Percentiles rank a stretch among this genome's conserved stretches.
Conservation (phyloP, 2,329 filamentous ascomycete genomes). For the Microcyclospora pomicola region DNA sequence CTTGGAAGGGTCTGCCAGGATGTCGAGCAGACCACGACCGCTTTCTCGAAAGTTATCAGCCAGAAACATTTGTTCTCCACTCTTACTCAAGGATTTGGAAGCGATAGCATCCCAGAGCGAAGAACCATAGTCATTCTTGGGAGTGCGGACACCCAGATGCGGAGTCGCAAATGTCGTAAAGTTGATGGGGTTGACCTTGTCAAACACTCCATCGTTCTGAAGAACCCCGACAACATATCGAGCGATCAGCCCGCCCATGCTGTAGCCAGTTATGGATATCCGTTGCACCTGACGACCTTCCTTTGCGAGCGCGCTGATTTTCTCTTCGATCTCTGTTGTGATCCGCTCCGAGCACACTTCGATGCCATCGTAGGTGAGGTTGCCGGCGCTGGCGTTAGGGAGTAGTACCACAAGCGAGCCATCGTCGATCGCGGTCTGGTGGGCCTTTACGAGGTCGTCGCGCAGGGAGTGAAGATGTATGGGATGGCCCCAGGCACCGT, state of each 20-base stretch:
- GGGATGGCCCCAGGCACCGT: constrained; percentile 71
- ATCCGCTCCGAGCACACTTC: constrained; percentile 56
- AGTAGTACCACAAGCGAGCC: constrained; percentile 52
- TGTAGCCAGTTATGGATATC: constrained; percentile 80
- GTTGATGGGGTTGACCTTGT: constrained; percentile 71
- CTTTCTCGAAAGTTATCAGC: constrained; percentile 78
- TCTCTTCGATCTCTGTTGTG: constrained; percentile 48
- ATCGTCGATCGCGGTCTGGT: constrained; percentile 37
- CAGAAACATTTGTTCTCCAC: constrained; percentile 74
- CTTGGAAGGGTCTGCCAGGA: constrained; percentile 69
- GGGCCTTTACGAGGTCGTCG: constrained; percentile 46
- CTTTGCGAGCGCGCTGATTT: constrained; percentile 38
- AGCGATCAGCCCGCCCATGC: constrained; percentile 72
- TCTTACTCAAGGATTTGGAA: constrained; percentile 62
- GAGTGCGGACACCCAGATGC: constrained; percentile 44
- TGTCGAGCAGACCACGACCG: constrained; percentile 60
- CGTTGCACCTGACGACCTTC: constrained; percentile 61
- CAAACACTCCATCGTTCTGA: constrained; percentile 65
- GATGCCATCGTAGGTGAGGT: constrained; percentile 54
- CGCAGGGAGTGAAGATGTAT: constrained; percentile 56
- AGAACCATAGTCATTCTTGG: constrained; percentile 28
- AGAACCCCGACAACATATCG: constrained; percentile 78
- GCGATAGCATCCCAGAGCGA: constrained; percentile 64
- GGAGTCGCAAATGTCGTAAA: constrained; percentile 85
- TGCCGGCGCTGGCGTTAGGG: constrained; percentile 59